A percentile compares a stretch with the other conserved stretches of the same genome.
These are phyloP conservation scores for Kluyveromyces lactis DNA, from an alignment of 805 yeast genomes.

Conservation along the genomic window DNA sequence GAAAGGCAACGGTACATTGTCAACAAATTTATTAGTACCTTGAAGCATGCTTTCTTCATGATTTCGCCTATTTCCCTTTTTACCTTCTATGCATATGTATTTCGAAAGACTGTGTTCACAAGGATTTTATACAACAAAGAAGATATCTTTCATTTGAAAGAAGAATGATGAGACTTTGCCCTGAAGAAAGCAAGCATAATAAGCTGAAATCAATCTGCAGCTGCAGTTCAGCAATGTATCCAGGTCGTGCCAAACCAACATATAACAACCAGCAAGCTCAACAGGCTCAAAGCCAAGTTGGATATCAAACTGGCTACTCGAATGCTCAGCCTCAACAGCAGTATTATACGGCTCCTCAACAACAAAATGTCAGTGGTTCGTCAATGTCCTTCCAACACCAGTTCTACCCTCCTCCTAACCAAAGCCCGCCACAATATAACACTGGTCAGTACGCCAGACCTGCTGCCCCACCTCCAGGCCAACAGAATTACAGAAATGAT, in stretches of 20 bases:
- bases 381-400: background rate
- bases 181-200: too few relatives aligned
- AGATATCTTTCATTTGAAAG: too few relatives aligned
- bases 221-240: background rate
- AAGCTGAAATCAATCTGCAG: too few relatives aligned
- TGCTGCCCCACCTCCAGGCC: background rate
- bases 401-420: background rate
- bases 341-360: background rate
- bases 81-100: too few relatives aligned
- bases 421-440: slow-evolving; percentile 25
- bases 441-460: slow-evolving; percentile 22
- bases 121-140: too few relatives aligned
- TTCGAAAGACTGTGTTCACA: too few relatives aligned
- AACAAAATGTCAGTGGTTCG: background rate
- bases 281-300: background rate
- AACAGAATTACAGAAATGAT: slow-evolving; percentile 4
- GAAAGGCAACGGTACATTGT: too few relatives aligned
- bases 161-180: too few relatives aligned
- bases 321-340: background rate
- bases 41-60: too few relatives aligned
- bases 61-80: too few relatives aligned
- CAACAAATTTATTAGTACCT: too few relatives aligned
- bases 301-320: too few relatives aligned
- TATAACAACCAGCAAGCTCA: slow-evolving; percentile 1
- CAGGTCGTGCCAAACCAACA: slow-evolving; percentile 3